Conservation (phyloP, 352 stramenopile species). For the Phytophthora pseudosyringae region DNA sequence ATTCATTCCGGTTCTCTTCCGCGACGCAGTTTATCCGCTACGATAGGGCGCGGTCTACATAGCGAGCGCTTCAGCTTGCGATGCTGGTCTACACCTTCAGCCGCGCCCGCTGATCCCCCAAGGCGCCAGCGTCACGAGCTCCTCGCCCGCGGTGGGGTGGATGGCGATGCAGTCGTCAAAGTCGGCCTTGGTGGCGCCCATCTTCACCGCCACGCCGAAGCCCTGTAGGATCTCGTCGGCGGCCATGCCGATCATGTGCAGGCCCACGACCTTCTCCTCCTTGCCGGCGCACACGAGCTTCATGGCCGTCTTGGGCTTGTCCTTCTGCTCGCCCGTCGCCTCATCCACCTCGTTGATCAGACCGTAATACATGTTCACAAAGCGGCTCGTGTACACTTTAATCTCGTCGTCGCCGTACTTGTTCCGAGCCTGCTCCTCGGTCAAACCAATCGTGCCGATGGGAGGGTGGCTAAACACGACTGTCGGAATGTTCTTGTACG, state of each 20-base stretch:
- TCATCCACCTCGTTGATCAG: conserved; percentile 77
- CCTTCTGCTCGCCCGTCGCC: conserved; percentile 32
- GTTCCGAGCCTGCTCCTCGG: conserved; percentile 87
- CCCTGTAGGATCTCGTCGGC: conserved; percentile 99
- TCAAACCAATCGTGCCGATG: conserved; percentile 95
- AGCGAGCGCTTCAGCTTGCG: conserved; percentile 10
- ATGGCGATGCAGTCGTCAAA: conserved; percentile 97
- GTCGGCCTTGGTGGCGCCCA: conserved; percentile 97
- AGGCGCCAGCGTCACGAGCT: conserved; percentile 96
- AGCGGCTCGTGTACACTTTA: conserved; percentile 94
- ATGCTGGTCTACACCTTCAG: conserved; percentile 9
- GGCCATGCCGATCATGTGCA: conserved; percentile 96
- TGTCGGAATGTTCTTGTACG: conserved; percentile 94
- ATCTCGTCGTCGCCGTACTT: conserved; percentile 92
- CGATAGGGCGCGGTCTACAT: conserved; percentile 7
- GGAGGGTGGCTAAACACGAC: conserved; percentile 97
- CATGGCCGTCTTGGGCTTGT: conserved; percentile 95
- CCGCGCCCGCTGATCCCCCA: conserved; percentile 67
- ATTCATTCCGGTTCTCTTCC: conserved; percentile 17
- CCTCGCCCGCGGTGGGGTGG: conserved; percentile 96
- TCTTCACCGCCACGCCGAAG: conserved; percentile 99
- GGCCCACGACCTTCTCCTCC: conserved; percentile 95
- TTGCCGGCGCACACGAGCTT: conserved; percentile 93
- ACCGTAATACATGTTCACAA: conserved; percentile 97
- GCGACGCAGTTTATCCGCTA: conserved; percentile 13